phyloP scores from a whole-genome alignment of 192 early-diverging fungal species.

The Linnemannia hyalina region DNA sequence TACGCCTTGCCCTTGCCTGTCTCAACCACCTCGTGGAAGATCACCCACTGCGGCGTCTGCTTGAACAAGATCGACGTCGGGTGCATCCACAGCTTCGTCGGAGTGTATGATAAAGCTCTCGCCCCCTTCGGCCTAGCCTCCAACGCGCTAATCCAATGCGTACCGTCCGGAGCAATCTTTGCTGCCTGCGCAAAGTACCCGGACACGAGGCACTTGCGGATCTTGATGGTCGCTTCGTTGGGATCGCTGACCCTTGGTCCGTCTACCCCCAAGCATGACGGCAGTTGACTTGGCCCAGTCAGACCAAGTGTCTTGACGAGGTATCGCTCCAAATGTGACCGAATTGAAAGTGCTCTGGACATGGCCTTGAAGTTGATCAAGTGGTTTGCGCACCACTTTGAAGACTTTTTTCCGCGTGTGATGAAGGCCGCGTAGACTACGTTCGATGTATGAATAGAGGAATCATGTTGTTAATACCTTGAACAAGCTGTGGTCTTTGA shows the following conservation, averaged over 20 bases:
- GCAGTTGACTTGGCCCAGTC: conserved; percentile 27
- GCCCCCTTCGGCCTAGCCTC: conserved; percentile 17
- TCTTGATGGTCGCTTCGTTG: not conserved
- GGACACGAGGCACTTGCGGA: conserved; percentile 78
- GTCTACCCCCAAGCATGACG: conserved; percentile 53
- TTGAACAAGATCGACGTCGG: conserved; percentile 95
- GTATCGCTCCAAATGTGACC: conserved; percentile 90
- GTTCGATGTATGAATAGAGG: not conserved
- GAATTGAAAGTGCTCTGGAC: conserved; percentile 86
- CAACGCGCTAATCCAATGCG: conserved; percentile 75
- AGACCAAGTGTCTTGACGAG: conserved; percentile 56
- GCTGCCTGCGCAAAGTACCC: conserved; percentile 88
- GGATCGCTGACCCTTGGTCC: conserved; percentile 36
- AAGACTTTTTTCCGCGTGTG: conserved; percentile 61
- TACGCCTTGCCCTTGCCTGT: conserved; percentile 89
- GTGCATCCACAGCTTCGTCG: conserved; percentile 73
- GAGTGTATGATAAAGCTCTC: not conserved
- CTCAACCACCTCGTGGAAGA: conserved; percentile 96
- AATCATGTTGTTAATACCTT: not conserved
- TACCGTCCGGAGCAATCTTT: conserved; percentile 73
- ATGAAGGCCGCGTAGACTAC: conserved; percentile 86
- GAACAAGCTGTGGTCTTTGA: not conserved
- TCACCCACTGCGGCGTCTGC: conserved; percentile 89
- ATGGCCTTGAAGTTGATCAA: conserved; percentile 81
- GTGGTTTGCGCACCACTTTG: conserved; percentile 90